Conservation (phyloP, 2,329 filamentous ascomycete species). For the Monosporascus sp. region DNA sequence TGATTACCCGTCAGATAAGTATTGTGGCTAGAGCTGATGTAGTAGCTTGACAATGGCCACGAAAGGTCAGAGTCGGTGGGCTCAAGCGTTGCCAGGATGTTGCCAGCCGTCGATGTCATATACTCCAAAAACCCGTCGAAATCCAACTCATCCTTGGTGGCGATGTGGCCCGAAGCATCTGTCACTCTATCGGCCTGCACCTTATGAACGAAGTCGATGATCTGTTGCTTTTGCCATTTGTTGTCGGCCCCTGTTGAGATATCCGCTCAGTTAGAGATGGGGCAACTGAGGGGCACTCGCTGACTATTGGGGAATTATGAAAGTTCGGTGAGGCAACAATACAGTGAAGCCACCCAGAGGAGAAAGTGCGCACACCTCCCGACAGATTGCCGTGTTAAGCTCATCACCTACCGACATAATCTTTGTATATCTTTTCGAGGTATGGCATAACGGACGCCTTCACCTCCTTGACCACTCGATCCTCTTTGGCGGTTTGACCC, state of each 20-base stretch:
- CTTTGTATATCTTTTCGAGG: constrained; percentile 41
- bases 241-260: constrained; percentile 33
- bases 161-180: constrained; percentile 24
- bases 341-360: too few relatives aligned
- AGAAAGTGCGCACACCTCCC: too few relatives aligned
- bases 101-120: constrained; percentile 47
- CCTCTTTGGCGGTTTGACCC: constrained; percentile 36
- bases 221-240: constrained; percentile 41
- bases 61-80: constrained; percentile 49
- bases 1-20: constrained; percentile 89
- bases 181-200: constrained; percentile 37
- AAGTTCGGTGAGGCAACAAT: too few relatives aligned
- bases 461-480: constrained; percentile 36
- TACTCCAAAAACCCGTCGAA: constrained; percentile 47
- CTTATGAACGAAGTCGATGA: constrained; percentile 40
- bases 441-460: constrained; percentile 35
- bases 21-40: constrained; percentile 92
- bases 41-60: constrained; percentile 82
- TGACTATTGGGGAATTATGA: background rate
- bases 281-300: constrained; percentile 16
- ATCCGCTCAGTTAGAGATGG: constrained; percentile 40
- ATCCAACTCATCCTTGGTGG: constrained; percentile 33
- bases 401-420: constrained; percentile 30
- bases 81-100: constrained; percentile 34
- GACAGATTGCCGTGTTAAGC: background rate